Evolutionary conservation across 306 rosid species (phyloP).

Genomic region (Arachis stenosperma): DNA sequence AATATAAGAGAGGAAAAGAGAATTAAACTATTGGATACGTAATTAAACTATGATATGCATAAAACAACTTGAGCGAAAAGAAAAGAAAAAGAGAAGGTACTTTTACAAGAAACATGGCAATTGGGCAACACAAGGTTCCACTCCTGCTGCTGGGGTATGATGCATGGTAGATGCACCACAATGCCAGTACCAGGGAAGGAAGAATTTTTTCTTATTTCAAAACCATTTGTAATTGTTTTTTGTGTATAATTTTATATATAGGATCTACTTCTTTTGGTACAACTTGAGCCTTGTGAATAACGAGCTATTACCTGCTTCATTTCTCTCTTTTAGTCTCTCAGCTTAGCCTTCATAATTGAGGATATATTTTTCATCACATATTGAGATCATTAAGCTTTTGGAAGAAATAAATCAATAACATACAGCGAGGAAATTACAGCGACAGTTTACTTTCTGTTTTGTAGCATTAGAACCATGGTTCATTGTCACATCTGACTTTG

Average conservation of each 20-base stretch:
- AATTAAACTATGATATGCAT: too few species aligned
- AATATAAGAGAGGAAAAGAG: too few species aligned
- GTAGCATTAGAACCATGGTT: background rate
- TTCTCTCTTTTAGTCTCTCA: background rate
- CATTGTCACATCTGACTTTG: slow-evolving; percentile 37
- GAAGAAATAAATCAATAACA: background rate
- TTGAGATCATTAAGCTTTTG: slow-evolving; percentile 6
- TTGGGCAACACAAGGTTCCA: too few species aligned
- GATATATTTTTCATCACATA: background rate
- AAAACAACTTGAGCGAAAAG: too few species aligned
- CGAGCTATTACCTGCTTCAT: background rate
- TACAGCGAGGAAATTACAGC: slow-evolving; percentile 19
- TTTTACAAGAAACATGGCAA: too few species aligned
- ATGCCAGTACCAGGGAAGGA: background rate
- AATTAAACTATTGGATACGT: too few species aligned
- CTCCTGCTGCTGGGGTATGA: too few species aligned
- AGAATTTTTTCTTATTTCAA: slow-evolving; percentile 21
- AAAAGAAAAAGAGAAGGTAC: too few species aligned
- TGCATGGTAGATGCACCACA: slow-evolving; percentile 6
- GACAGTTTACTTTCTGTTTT: background rate
- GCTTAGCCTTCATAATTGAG: background rate
- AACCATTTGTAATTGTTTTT: background rate
- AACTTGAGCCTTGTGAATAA: slow-evolving; percentile 3
- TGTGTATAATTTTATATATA: slow-evolving; percentile 1
- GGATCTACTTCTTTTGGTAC: slow-evolving; percentile 3